Evolutionary conservation across 192 early-diverging fungal genomes (phyloP).

Genomic region (Coemansia sp.): DNA sequence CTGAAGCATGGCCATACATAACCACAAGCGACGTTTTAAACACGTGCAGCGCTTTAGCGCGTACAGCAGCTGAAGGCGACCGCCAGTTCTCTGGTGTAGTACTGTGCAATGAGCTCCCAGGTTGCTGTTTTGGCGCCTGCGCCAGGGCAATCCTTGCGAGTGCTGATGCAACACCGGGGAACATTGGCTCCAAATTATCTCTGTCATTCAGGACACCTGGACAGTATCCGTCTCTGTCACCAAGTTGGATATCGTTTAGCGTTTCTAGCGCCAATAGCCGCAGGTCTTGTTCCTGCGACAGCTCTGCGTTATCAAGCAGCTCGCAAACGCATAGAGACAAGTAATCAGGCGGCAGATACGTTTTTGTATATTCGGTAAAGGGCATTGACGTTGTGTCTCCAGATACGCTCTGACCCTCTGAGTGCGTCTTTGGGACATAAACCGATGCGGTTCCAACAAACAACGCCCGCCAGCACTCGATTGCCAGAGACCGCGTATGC

Average conservation of each 20-base stretch:
- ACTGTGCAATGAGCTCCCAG: neutral
- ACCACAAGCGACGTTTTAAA: conserved; percentile 9
- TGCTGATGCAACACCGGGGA: conserved; percentile 38
- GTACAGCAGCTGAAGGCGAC: conserved; percentile 20
- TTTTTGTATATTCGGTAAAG: conserved; percentile 12
- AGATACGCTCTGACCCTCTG: neutral
- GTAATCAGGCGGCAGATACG: conserved; percentile 28
- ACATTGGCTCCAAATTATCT: neutral
- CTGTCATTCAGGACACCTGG: conserved; percentile 3
- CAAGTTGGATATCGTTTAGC: conserved; percentile 6
- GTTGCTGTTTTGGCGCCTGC: conserved; percentile 16
- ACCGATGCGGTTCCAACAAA: conserved; percentile 9
- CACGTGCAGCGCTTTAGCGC: conserved; percentile 15
- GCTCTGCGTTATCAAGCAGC: conserved; percentile 41
- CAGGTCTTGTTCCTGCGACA: conserved; percentile 15
- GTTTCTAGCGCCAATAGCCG: conserved; percentile 21
- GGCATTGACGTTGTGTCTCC: neutral
- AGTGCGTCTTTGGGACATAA: conserved; percentile 18
- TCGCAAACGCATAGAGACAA: conserved; percentile 28
- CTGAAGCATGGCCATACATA: conserved; percentile 2
- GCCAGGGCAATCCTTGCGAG: conserved; percentile 31
- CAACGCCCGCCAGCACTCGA: conserved; percentile 34
- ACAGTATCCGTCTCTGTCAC: neutral
- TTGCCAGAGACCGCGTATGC: conserved; percentile 22
- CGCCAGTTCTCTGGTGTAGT: neutral